phyloP scores from a whole-genome alignment of 306 rosid species.

The Vicia sativa region DNA sequence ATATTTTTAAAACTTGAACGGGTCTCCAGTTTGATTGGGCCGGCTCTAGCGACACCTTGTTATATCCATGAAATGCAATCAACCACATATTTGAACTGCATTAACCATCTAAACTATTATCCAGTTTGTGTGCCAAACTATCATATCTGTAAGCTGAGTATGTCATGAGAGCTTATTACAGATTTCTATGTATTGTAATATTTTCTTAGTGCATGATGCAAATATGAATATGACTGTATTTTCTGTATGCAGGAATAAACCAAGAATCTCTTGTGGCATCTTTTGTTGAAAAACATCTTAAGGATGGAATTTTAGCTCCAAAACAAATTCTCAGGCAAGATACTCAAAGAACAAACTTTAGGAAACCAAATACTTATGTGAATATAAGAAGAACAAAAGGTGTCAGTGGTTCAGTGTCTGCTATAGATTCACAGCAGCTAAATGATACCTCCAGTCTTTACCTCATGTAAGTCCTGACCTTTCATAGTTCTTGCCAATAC shows the following conservation, averaged over 20 bases:
- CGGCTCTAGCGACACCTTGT: neutral
- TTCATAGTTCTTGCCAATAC: neutral
- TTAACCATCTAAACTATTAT: neutral
- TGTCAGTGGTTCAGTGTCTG: slow-evolving; percentile 20
- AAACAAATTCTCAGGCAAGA: slow-evolving; percentile 35
- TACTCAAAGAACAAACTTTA: slow-evolving; percentile 28
- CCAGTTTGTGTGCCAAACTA: neutral
- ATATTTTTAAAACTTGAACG: no score
- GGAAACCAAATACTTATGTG: slow-evolving; percentile 32
- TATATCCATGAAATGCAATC: neutral
- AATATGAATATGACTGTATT: slow-evolving; percentile 2
- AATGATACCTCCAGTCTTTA: slow-evolving; percentile 65
- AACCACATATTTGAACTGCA: neutral
- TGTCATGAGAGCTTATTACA: neutral
- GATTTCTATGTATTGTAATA: neutral
- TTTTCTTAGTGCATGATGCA: slow-evolving; percentile 5
- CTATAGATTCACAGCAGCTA: slow-evolving; percentile 42
- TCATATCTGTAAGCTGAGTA: neutral
- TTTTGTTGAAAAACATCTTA: slow-evolving; percentile 34
- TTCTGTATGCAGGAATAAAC: slow-evolving; percentile 42
- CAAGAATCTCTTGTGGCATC: slow-evolving; percentile 36
- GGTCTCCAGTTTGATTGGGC: no score
- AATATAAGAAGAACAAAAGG: slow-evolving; percentile 37
- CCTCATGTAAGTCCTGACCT: slow-evolving; percentile 50
- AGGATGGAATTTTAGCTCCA: slow-evolving; percentile 39